Conservation (phyloP, 2,329 filamentous ascomycete genomes). For the Talaromyces sp. region DNA sequence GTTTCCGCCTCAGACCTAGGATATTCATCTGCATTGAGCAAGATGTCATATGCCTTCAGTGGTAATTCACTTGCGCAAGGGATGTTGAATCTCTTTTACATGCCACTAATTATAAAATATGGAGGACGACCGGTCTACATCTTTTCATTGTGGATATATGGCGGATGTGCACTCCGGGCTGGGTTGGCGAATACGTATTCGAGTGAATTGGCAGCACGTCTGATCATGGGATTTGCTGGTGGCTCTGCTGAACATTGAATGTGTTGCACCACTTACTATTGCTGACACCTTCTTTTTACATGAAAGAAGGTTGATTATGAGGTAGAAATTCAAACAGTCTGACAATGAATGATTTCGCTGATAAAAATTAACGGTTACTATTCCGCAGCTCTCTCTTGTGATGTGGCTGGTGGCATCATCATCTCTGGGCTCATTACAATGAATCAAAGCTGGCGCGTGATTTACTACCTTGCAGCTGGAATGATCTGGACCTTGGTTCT, state of each 20-base stretch:
- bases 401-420: constrained; percentile 33
- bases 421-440: constrained; percentile 38
- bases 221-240: constrained; percentile 50
- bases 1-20: neutral
- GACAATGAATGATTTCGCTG: neutral
- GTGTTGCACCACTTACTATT: constrained; percentile 53
- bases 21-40: constrained; percentile 11
- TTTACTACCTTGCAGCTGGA: constrained; percentile 42
- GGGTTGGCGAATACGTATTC: constrained; percentile 38
- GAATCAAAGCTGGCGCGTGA: constrained; percentile 35
- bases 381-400: constrained; percentile 28
- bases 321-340: neutral
- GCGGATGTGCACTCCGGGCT: constrained; percentile 38
- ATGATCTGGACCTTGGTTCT: constrained; percentile 54
- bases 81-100: constrained; percentile 42
- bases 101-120: constrained; percentile 42
- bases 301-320: constrained; percentile 9
- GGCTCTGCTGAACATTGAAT: constrained; percentile 57
- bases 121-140: constrained; percentile 36
- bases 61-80: constrained; percentile 55
- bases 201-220: constrained; percentile 22
- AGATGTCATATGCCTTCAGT: constrained; percentile 58
- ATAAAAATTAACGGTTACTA: neutral
- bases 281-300: constrained; percentile 41
- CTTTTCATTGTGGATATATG: constrained; percentile 29